Base-by-base conservation (phyloP, 2,329 filamentous ascomycete species). In the Dothistroma septosporum region DNA sequence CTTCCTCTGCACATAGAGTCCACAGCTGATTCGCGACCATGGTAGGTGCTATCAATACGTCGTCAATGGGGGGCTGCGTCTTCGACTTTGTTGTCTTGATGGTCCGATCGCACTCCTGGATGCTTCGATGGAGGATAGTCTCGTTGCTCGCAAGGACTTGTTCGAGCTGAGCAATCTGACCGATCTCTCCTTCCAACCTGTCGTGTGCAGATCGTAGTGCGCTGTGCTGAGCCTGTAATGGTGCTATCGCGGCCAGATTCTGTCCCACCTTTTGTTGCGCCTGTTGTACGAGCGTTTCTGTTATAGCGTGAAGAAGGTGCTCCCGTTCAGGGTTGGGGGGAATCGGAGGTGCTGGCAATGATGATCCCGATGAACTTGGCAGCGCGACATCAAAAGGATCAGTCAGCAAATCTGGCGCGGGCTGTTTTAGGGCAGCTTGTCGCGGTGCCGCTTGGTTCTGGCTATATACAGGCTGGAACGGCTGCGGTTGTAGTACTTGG, bases 311-410 rank as follows among this genome's bases (percentile, higher is more conserved):
- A 2, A 96, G 82, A 16, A 97, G 84, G 21, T 89, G 88, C 74
- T 97, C 92, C 73, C 96, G 97, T 76, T 97, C 91, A 0, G 94
- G 94, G 70, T 99, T 99, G 0, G 92, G 92, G 0, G 94, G 93
- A 33, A 97, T 91, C 0, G 93, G 92, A 0, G 94, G 93, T 0
- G 91, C 85, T 6, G 88, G 82, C 8, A 86, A 73, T 22, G 82
- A 77, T 31, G 68, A 54, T 41, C 50, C 28, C 75, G 81, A 28
- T 76, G 80, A n/a, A 8, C 78, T 78, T 11, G 83, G 82, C 4
- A 86, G 75, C 22, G 83, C 79, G 6, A 86, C 77, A 61, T 87
- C 83, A 58, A 87, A 84, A 0, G 84, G 83, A 21, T 85, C 85
- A 35, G 85, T 84, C 57, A 89, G 79, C 52, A 89, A 80, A 67